Evolutionary conservation across 371 early-diverging fungal genomes (phyloP), one percentile per base, ranked within the genome.

Genomic region (Mortierella polycephala): DNA sequence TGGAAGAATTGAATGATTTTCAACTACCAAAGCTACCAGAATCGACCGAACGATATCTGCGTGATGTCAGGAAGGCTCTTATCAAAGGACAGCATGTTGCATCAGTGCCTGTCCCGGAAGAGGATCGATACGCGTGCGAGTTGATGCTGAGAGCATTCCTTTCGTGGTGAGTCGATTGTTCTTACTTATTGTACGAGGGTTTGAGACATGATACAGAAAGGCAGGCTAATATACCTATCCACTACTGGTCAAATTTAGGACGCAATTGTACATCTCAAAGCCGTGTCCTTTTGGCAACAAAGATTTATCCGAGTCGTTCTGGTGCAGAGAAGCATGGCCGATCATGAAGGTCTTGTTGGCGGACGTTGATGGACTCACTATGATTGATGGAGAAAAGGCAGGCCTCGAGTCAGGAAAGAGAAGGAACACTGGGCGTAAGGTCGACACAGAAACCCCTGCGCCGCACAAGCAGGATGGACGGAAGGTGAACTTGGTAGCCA

Each of bases 281-380:
- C 70, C 70, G 12, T 66, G 61, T 51, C 76, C 67, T 18, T 67
- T 76, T 60, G 64, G 61, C 12, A 64, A 51, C 52, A 66, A 59
- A 20, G 66, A 70, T 66, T 57, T 71, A 0, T 53, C 71, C 1
- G 71, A 76, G 57, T 57, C 76, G 10, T 71, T 65, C 40, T 75
- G 75, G 75, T 47, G 57, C 60, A 62, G 67, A 30, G 62, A 67
- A n/a, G 62, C 64, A 20, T 76, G 71, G 68, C 68, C 71, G 41
- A 51, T 71, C 23, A 41, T 75, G 54, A 71, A 64, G 40, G 67
- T 21, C 52, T 57, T 77, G 52, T 57, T 72, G 62, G 13, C 61
- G 18, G 69, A 71, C 42, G 57, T 72, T 10, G 69, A 77, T 37
- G 62, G 63, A n/a, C 39, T 71, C 11, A 67, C 58, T 14, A 69